A percentile compares a stretch with the other conserved stretches of the same genome.
Conservation (phyloP, 2,329 filamentous ascomycete genomes). For the Cladosporium austrohemisphaericum region DNA sequence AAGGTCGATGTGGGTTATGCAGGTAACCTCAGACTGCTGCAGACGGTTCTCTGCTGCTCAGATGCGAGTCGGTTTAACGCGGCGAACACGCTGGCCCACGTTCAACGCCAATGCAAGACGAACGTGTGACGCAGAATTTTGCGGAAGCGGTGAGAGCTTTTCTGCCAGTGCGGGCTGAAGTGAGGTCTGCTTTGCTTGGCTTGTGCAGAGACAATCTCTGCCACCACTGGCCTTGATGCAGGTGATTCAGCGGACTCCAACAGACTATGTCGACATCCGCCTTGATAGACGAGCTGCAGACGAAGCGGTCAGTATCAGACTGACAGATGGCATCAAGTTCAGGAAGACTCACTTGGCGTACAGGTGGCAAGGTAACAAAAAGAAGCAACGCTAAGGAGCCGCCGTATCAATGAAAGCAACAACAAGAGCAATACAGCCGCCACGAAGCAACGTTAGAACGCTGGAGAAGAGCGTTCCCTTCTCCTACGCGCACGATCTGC, state of each 20-base stretch:
- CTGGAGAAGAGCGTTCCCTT: background rate
- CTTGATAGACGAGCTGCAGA: background rate
- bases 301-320: background rate
- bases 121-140: background rate
- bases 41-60: background rate
- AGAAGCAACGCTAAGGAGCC: background rate
- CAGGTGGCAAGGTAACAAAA: background rate
- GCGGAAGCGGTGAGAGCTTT: background rate
- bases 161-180: background rate
- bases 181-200: slow-evolving; percentile 6
- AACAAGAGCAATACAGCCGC: background rate
- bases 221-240: background rate
- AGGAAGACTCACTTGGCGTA: background rate
- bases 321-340: background rate
- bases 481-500: background rate
- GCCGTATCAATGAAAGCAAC: background rate
- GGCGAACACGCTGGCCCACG: background rate
- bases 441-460: background rate
- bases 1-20: background rate
- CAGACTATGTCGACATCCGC: background rate
- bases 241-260: background rate
- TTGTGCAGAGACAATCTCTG: too few species aligned
- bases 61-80: background rate
- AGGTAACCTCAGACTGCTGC: background rate
- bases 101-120: background rate